Conservation (phyloP, 306 rosid species). For the Gynostemma pentaphyllum region DNA sequence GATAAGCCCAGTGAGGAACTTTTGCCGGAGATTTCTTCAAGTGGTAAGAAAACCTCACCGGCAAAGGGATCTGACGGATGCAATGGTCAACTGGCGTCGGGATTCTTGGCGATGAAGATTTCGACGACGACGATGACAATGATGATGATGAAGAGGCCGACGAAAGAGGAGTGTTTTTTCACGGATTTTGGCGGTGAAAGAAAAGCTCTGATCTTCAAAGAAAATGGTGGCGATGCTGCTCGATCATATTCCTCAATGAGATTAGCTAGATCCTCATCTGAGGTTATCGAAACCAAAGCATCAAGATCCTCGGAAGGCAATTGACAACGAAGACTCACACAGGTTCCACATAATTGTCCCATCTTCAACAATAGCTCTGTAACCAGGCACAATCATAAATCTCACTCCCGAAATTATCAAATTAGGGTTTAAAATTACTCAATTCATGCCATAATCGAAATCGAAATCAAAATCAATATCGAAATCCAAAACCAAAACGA, state of each 20-base stretch:
- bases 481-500: too few relatives aligned
- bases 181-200: slow-evolving; percentile 49
- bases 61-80: slow-evolving; percentile 33
- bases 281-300: slow-evolving; percentile 75
- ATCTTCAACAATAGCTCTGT: slow-evolving; percentile 70
- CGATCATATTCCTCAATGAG: slow-evolving; percentile 80
- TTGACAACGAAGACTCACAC: slow-evolving; percentile 76
- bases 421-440: background rate
- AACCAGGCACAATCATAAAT: slow-evolving; percentile 14
- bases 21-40: slow-evolving; percentile 25
- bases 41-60: slow-evolving; percentile 17
- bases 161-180: slow-evolving; percentile 24
- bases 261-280: slow-evolving; percentile 78
- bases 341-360: slow-evolving; percentile 50
- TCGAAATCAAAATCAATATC: too few relatives aligned
- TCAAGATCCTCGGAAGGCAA: slow-evolving; percentile 86
- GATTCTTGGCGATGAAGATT: slow-evolving; percentile 32
- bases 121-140: slow-evolving; percentile 31
- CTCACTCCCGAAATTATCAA: slow-evolving; percentile 13
- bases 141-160: slow-evolving; percentile 40
- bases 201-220: slow-evolving; percentile 71
- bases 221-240: slow-evolving; percentile 22
- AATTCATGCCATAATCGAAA: background rate
- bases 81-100: slow-evolving; percentile 23
- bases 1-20: slow-evolving; percentile 39